Evolutionary conservation across 2,329 filamentous ascomycete species (phyloP), one percentile per base, ranked within the genome.

Genomic region (Fusarium armeniacum): DNA sequence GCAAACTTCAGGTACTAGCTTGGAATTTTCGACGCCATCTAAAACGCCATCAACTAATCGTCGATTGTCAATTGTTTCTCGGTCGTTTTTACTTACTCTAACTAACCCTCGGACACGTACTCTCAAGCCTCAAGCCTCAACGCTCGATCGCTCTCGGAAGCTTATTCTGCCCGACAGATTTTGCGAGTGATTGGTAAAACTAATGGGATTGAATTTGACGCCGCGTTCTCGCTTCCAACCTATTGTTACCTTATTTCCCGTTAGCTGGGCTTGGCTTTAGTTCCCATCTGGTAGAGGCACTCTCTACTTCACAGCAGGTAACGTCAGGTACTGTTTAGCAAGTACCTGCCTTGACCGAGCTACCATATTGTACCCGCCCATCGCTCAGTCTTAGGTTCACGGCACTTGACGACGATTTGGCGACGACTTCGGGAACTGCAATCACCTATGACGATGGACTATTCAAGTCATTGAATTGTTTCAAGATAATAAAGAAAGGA

Each of bases 211-310:
- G 49, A 10, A 40, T 52, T 52, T 40, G 35, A 36, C 49, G 49
- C 49, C 13, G 35, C 35, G 32, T 15, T 41, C 32, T 52, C 49
- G 33, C 49, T 45, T 52, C 49, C 49, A 52, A 40, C n/a, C n/a
- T 6, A 28, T 52, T 52, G 49, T 52, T 52, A 46, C 53, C 45
- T 60, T 46, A 41, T 24, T 45, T 46, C 24, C 35, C 28, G n/a
- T 57, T 65, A 59, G 61, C 43, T 65, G 45, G 59, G 15, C 52
- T 65, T 65, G 60, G 60, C 60, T 38, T 38, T 38, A n/a, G 36
- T 20, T 58, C 44, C 44, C 49, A 36, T 51, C 18, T 38, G 26
- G 33, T 28, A 51, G 33, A 28, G n/a, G 47, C 22, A 35, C 47
- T 20, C 30, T 50, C 22, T 18, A 24, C 20, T 13, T 44, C 24